These are phyloP conservation scores for Teunomyces pallodes DNA, from an alignment of 805 yeast species.

Conservation along the genomic window DNA sequence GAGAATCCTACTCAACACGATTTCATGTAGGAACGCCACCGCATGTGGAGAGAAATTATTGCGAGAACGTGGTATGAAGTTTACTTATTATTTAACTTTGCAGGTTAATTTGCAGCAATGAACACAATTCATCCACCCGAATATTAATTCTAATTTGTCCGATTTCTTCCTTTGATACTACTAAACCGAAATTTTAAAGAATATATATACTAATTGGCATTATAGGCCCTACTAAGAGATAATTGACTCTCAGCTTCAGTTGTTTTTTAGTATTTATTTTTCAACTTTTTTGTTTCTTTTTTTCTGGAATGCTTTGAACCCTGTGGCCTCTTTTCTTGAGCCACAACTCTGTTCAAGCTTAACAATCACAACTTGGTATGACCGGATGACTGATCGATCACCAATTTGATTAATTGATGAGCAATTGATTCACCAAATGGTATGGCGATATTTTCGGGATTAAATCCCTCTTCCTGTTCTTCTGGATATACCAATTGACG, in stretches of 20 bases:
- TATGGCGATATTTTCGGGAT: slow-evolving; percentile 37
- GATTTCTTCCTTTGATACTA: no score
- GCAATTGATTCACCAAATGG: slow-evolving; percentile 49
- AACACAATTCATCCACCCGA: no score
- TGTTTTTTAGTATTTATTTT: background rate
- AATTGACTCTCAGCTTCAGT: background rate
- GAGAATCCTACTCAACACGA: background rate
- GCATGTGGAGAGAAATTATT: background rate
- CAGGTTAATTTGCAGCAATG: background rate
- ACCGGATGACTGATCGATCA: slow-evolving; percentile 26
- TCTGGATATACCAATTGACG: slow-evolving; percentile 31
- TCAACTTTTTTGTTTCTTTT: background rate
- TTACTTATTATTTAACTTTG: background rate
- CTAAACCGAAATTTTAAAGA: no score
- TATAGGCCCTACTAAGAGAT: no score
- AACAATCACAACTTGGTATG: background rate
- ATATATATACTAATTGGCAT: no score
- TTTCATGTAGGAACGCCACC: background rate
- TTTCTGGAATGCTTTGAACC: background rate
- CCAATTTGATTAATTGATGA: slow-evolving; percentile 39
- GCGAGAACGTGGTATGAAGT: background rate
- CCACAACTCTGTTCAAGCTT: background rate
- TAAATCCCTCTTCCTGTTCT: slow-evolving; percentile 19
- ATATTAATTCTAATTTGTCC: no score
- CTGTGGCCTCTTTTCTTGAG: background rate